These are phyloP conservation scores for Nectriaceae sp. DNA, from an alignment of 2,329 filamentous ascomycete genomes.

Conservation along the genomic window DNA sequence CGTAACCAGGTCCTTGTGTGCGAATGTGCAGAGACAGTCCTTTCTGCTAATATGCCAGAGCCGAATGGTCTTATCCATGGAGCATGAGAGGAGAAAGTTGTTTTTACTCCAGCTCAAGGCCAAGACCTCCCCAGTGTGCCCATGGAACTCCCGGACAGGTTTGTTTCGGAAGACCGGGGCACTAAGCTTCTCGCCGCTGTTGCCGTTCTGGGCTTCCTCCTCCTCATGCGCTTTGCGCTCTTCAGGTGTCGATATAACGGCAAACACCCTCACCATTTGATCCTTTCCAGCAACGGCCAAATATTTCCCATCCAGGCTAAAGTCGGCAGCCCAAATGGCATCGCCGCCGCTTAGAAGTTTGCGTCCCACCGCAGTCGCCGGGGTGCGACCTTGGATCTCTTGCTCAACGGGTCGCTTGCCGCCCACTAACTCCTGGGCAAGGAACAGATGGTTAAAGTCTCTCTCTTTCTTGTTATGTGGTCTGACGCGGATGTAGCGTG, in stretches of 20 bases:
- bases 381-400: slow-evolving; percentile 30
- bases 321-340: slow-evolving; percentile 90
- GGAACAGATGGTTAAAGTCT: slow-evolving; percentile 85
- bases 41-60: slow-evolving; percentile 86
- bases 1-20: slow-evolving; percentile 93
- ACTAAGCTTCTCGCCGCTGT: slow-evolving; percentile 65
- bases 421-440: slow-evolving; percentile 86
- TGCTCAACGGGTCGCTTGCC: slow-evolving; percentile 43
- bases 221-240: slow-evolving; percentile 75
- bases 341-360: slow-evolving; percentile 51
- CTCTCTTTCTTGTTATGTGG: slow-evolving; percentile 77
- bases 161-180: slow-evolving; percentile 87
- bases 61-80: slow-evolving; percentile 96
- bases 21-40: slow-evolving; percentile 91
- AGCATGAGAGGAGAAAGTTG: slow-evolving; percentile 92
- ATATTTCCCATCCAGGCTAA: slow-evolving; percentile 89
- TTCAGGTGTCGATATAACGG: slow-evolving; percentile 79
- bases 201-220: slow-evolving; percentile 45
- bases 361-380: slow-evolving; percentile 41
- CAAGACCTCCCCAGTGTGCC: slow-evolving; percentile 83
- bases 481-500: slow-evolving; percentile 86
- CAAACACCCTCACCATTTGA: slow-evolving; percentile 82
- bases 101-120: slow-evolving; percentile 99
- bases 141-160: slow-evolving; percentile 76
- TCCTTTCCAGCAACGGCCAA: slow-evolving; percentile 93